These are phyloP conservation scores for Silene vulgaris DNA, from an alignment of 179 eudicot genomes.

Conservation along the genomic window DNA sequence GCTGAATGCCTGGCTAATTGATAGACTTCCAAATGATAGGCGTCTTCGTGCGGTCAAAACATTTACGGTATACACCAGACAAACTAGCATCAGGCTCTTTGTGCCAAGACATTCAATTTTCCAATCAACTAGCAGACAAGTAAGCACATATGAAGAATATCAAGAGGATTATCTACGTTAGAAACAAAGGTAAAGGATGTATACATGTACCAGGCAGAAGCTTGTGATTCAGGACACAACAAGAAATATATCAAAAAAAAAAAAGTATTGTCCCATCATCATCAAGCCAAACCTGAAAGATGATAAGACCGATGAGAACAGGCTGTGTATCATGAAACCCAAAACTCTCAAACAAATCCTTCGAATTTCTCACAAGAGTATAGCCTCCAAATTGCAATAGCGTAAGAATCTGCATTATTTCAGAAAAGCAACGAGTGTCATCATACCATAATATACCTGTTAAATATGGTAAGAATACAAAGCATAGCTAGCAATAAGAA, in stretches of 20 bases:
- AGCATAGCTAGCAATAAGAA: neutral
- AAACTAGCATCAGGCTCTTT: neutral
- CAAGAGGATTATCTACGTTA: neutral
- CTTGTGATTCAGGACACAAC: neutral
- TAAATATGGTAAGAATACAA: too few relatives aligned
- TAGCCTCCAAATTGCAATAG: slow-evolving; percentile 94
- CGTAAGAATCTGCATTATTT: slow-evolving; percentile 65
- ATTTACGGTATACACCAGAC: neutral
- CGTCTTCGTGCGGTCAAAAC: neutral
- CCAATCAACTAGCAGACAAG: neutral
- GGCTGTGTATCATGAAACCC: slow-evolving; percentile 88
- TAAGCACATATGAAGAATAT: neutral
- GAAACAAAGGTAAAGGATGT: neutral
- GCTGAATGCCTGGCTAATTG: neutral
- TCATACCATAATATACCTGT: neutral
- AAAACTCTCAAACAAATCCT: slow-evolving; percentile 83
- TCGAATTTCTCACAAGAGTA: slow-evolving; percentile 92
- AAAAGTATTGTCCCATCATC: slow-evolving; percentile 3
- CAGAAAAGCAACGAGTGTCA: neutral
- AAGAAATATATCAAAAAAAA: neutral
- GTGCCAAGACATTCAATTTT: neutral
- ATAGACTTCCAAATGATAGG: neutral
- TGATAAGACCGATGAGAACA: slow-evolving; percentile 89
- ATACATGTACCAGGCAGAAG: neutral
- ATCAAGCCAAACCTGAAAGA: slow-evolving; percentile 65